Percentiles rank a stretch among this genome's conserved stretches.
These are phyloP conservation scores for Debaryomyces coudertii DNA, from an alignment of 1,139 yeast species.

Conservation along the genomic window DNA sequence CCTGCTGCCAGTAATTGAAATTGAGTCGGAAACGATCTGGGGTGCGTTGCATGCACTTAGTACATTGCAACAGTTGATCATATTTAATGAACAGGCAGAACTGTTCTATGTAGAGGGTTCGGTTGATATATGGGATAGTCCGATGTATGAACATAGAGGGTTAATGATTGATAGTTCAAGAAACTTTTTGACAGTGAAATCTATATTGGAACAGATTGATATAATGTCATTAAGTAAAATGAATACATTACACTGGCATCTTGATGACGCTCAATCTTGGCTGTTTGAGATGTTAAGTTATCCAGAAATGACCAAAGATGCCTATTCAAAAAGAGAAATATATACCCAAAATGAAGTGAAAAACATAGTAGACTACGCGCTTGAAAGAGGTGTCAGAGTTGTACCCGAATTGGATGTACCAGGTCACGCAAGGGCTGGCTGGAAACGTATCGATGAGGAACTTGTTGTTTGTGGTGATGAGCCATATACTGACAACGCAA, in stretches of 20 bases:
- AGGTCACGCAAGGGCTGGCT: conserved; percentile 52
- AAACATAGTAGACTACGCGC: conserved; percentile 40
- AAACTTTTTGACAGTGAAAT: conserved; percentile 36
- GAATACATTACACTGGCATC: conserved; percentile 52
- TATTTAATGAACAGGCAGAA: conserved; percentile 25
- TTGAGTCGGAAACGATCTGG: conserved; percentile 43
- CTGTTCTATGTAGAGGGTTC: conserved; percentile 37
- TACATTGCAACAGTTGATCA: conserved; percentile 47
- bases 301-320: conserved; percentile 49
- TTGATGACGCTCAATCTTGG: conserved; percentile 52
- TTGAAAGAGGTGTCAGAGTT: conserved; percentile 44
- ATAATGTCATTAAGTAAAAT: conserved; percentile 45
- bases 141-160: conserved; percentile 49
- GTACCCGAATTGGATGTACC: conserved; percentile 55
- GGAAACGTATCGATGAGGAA: conserved; percentile 38
- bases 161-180: conserved; percentile 48
- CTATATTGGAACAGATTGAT: conserved; percentile 44
- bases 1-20: conserved; percentile 19
- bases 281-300: conserved; percentile 38
- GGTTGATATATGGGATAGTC: conserved; percentile 41
- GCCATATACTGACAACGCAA: conserved; percentile 41
- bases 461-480: conserved; percentile 39
- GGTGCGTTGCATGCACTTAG: conserved; percentile 50
- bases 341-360: conserved; percentile 37
- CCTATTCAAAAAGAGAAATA: conserved; percentile 39